A percentile compares a stretch with the other conserved stretches of the same genome.
Evolutionary conservation across 225 moss, liverwort and hornwort species (phyloP).

Genomic region (Bryum argenteum): DNA sequence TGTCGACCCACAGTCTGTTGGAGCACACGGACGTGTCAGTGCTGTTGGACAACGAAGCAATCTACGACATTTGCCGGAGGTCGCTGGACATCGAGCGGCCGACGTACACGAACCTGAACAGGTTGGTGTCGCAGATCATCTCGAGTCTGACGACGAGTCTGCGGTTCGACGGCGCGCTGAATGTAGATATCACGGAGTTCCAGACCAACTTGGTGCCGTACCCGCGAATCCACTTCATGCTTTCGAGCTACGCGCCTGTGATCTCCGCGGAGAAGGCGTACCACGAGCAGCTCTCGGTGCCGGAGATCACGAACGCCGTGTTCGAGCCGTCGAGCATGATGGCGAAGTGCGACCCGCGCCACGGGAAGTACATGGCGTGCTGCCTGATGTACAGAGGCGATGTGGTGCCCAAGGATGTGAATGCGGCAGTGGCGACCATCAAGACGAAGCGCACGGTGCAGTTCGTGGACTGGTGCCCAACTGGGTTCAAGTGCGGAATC

Average conservation of each 20-base stretch:
- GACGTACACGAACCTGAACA: conserved; percentile 59
- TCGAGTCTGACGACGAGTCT: conserved; percentile 59
- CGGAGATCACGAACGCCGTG: conserved; percentile 61
- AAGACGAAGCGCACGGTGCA: conserved; percentile 59
- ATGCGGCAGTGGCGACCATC: conserved; percentile 42
- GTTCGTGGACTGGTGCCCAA: conserved; percentile 68
- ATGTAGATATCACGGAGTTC: conserved; percentile 64
- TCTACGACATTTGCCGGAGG: conserved; percentile 47
- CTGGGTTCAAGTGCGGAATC: conserved; percentile 56
- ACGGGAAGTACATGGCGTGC: conserved; percentile 77
- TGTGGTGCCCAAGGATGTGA: conserved; percentile 62
- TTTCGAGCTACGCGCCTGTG: conserved; percentile 58
- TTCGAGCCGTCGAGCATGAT: conserved; percentile 73
- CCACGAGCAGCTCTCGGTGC: conserved; percentile 58
- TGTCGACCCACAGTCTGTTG: conserved; percentile 34
- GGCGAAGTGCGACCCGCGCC: conserved; percentile 65
- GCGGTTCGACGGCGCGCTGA: conserved; percentile 63
- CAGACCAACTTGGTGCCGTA: conserved; percentile 64
- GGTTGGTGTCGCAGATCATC: conserved; percentile 56
- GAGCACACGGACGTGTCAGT: conserved; percentile 40
- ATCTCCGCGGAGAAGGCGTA: conserved; percentile 67
- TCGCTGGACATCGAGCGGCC: conserved; percentile 63
- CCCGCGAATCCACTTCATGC: conserved; percentile 63
- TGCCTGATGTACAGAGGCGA: conserved; percentile 80
- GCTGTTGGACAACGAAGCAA: conserved; percentile 43